Percentiles rank a stretch among this genome's conserved stretches.
These are phyloP conservation scores for Aspergillus pseudoterreus DNA, from an alignment of 2,329 filamentous ascomycete species.

Conservation along the genomic window DNA sequence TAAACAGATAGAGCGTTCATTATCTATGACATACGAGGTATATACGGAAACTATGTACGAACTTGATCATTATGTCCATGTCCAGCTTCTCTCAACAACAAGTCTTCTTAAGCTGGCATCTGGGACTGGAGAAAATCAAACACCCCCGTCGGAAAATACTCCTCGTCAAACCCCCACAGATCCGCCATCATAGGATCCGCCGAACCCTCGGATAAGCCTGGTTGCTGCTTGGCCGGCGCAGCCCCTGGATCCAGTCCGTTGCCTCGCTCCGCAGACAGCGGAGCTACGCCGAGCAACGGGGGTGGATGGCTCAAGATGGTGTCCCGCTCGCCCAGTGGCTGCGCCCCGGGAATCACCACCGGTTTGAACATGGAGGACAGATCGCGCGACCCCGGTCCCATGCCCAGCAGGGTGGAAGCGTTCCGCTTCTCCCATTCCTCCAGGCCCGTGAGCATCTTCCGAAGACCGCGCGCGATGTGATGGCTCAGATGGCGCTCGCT, in stretches of 20 bases:
- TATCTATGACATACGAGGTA: no score
- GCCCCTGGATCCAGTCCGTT: conserved; percentile 24
- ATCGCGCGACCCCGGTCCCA: conserved; percentile 22
- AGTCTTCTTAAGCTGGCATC: conserved; percentile 34
- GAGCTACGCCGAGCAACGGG: conserved; percentile 34
- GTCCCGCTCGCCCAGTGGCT: conserved; percentile 34
- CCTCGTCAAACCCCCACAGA: conserved; percentile 39
- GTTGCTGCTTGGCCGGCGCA: conserved; percentile 18
- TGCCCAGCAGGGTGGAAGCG: conserved; percentile 16
- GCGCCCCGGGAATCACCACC: conserved; percentile 33
- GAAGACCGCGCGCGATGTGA: conserved; percentile 36
- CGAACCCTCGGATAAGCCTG: conserved; percentile 35
- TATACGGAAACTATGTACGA: no score
- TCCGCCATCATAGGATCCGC: conserved; percentile 40
- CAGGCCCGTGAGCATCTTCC: conserved; percentile 38
- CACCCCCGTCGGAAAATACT: conserved; percentile 41
- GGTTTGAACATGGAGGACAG: conserved; percentile 33
- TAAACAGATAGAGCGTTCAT: no score
- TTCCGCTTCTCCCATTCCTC: conserved; percentile 39
- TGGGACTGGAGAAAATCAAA: conserved; percentile 41
- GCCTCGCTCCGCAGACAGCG: conserved; percentile 36
- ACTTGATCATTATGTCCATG: no score
- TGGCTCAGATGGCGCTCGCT: conserved; percentile 40
- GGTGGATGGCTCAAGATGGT: conserved; percentile 35
- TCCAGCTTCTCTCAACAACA: not conserved